These are phyloP conservation scores for Colletotrichum horii DNA, from an alignment of 2,329 filamentous ascomycete genomes.

Conservation along the genomic window DNA sequence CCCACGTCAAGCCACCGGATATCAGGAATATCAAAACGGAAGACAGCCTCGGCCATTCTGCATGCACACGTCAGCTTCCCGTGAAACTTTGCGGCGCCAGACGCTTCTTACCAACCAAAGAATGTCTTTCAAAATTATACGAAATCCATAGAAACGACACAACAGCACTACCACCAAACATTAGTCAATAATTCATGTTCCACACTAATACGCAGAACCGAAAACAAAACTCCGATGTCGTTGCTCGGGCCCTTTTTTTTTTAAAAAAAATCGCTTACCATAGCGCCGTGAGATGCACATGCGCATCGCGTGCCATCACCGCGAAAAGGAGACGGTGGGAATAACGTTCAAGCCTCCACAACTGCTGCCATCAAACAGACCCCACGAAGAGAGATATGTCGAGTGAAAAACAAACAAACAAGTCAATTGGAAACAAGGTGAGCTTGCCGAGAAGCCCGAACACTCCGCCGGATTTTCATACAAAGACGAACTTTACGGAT, in stretches of 20 bases:
- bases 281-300: slow-evolving; percentile 37
- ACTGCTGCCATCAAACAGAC: neutral
- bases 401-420: neutral
- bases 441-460: neutral
- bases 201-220: neutral
- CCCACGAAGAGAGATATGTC: neutral
- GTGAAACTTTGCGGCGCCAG: neutral
- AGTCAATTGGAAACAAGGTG: neutral
- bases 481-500: neutral
- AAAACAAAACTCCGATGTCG: neutral
- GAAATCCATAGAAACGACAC: slow-evolving; percentile 54
- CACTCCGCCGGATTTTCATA: neutral
- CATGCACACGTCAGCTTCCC: neutral
- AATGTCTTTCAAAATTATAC: slow-evolving; percentile 51
- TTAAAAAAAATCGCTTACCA: slow-evolving; percentile 32
- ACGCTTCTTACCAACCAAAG: slow-evolving; percentile 49
- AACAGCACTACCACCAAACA: slow-evolving; percentile 40
- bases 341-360: neutral
- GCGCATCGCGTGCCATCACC: slow-evolving; percentile 35
- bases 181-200: neutral
- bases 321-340: neutral
- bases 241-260: neutral
- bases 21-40: slow-evolving; percentile 51
- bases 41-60: slow-evolving; percentile 56
- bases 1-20: slow-evolving; percentile 46